phyloP scores from a whole-genome alignment of 768 basidiomycete genomes.

The Termitomyces sp. region DNA sequence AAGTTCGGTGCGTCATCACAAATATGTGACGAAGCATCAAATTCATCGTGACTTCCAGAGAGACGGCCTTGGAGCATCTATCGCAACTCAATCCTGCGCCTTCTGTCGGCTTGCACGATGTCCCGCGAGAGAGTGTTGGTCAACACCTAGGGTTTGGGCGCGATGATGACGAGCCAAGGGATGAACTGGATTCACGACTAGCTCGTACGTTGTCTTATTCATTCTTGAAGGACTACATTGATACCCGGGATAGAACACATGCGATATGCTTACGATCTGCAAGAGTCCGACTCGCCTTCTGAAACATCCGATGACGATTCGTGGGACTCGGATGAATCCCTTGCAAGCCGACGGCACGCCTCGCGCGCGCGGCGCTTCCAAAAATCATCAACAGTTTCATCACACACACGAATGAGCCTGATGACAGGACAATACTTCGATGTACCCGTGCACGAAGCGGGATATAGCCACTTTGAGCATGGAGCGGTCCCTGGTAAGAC shows the following conservation, averaged over 20 bases:
- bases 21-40: not conserved
- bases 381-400: slow-evolving; percentile 16
- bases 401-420: slow-evolving; percentile 64
- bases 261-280: slow-evolving; percentile 58
- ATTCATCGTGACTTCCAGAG: slow-evolving; percentile 16
- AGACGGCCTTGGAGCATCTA: slow-evolving; percentile 37
- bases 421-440: slow-evolving; percentile 60
- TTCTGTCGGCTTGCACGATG: slow-evolving; percentile 81
- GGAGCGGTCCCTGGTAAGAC: slow-evolving; percentile 34
- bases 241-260: slow-evolving; percentile 48
- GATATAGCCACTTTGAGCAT: slow-evolving; percentile 38
- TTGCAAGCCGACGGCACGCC: slow-evolving; percentile 33
- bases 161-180: slow-evolving; percentile 47
- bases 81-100: slow-evolving; percentile 57
- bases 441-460: slow-evolving; percentile 41
- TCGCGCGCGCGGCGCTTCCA: slow-evolving; percentile 7
- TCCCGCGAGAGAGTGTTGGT: slow-evolving; percentile 68
- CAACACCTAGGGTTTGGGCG: slow-evolving; percentile 55
- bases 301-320: slow-evolving; percentile 44
- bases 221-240: not conserved
- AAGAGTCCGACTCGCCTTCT: slow-evolving; percentile 42
- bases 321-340: slow-evolving; percentile 35
- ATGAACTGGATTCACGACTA: slow-evolving; percentile 64
- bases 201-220: slow-evolving; percentile 51
- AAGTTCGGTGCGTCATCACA: slow-evolving; percentile 58